These are phyloP conservation scores for Emmonsiellopsis sp. DNA, from an alignment of 2,329 filamentous ascomycete genomes.

Conservation along the genomic window DNA sequence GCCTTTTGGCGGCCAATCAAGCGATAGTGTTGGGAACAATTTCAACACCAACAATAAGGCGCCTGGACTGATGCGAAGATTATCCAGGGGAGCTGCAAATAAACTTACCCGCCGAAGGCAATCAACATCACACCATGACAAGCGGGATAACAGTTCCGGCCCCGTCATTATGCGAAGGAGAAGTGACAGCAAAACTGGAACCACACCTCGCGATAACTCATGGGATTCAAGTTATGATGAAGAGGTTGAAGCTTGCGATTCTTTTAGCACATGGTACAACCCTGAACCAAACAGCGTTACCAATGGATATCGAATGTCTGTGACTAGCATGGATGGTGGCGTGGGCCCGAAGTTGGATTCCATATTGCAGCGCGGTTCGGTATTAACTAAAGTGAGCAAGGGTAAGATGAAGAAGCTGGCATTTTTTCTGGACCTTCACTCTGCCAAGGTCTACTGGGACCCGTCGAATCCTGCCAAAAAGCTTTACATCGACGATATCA, in stretches of 20 bases:
- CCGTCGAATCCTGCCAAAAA: constrained; percentile 66
- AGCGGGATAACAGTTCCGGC: constrained; percentile 78
- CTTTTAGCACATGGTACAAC: constrained; percentile 31
- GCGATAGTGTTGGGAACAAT: constrained; percentile 40
- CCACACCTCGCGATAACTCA: constrained; percentile 34
- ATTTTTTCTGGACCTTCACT: constrained; percentile 70
- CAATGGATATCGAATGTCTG: constrained; percentile 26
- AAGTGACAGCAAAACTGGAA: constrained; percentile 77
- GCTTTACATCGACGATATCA: constrained; percentile 91
- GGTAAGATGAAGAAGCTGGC: constrained; percentile 65
- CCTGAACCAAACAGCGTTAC: constrained; percentile 30
- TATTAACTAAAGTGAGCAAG: constrained; percentile 74
- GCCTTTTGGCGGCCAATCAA: constrained; percentile 8
- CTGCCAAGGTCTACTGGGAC: constrained; percentile 84
- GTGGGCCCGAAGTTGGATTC: constrained; percentile 64
- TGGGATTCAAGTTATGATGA: constrained; percentile 31
- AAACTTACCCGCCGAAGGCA: constrained; percentile 61
- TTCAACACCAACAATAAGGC: constrained; percentile 45
- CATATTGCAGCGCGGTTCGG: constrained; percentile 67
- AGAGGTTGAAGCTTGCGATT: constrained; percentile 40
- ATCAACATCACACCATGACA: constrained; percentile 66
- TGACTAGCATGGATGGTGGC: constrained; percentile 26
- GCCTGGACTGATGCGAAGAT: constrained; percentile 65
- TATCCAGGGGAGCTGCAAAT: constrained; percentile 71
- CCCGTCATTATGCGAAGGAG: constrained; percentile 78